Evolutionary conservation across 73 alveolate species (phyloP), one percentile per base, ranked within the genome.

Genomic region (Paramecium caudatum): DNA sequence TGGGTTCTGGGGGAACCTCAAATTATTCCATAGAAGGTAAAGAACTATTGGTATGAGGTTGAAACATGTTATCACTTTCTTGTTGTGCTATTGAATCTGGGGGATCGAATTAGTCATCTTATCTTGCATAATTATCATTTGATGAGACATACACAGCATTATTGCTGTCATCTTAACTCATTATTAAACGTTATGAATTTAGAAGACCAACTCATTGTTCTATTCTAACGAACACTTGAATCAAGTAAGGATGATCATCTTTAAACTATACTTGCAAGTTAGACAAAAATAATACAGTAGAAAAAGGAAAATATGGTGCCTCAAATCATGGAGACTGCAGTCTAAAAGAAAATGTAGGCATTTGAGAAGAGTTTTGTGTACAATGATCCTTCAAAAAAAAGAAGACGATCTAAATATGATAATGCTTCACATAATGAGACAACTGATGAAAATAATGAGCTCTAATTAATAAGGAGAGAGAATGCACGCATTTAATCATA

Each of bases 341-440:
- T 55, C 30, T 27, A 23, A 43, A 55, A 55, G 30, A 55, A 55
- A 23, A 19, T 55, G 1, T 55, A 55, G 16, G 80, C 37, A 8
- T 27, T 55, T 27, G 80, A 55, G 7, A 55, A 55, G 80, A 55
- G 10, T 55, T 55, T 55, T 12, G 30, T 55, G 12, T 27, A 15
- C 32, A 27, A 55, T 10, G 80, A 55, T 23, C 27, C 80, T 6
- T 55, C 30, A 12, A 55, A 55, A 55, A 55, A 55, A 9, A 55
- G 80, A 27, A 55, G 80, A 55, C 23, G 37, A 21, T 55, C 80
- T 55, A 55, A 55, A 55, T 55, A 55, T 55, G 80, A 55, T 25
- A 37, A 55, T 21, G 46, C 46, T 23, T 55, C 80, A 10, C 23
- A 55, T 23, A 55, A 55, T 27, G 80, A 55, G 30, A 55, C n/a